phyloP scores from a whole-genome alignment of 2,329 filamentous ascomycete genomes.

The Penicillium sp. region DNA sequence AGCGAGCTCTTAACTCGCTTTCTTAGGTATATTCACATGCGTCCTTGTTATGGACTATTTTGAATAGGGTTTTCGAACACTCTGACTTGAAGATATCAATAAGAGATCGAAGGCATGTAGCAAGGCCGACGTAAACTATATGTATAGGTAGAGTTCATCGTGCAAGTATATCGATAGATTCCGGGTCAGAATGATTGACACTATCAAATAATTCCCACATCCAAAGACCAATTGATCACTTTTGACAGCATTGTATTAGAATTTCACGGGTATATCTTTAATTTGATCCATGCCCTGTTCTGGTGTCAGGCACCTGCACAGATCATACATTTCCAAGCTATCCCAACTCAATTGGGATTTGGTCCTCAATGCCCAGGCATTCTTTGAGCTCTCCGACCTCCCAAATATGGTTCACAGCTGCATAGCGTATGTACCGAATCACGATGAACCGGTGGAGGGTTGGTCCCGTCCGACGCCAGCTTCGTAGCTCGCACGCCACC shows the following conservation, averaged over 20 bases:
- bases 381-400: neutral
- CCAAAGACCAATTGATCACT: neutral
- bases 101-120: neutral
- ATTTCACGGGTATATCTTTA: constrained; percentile 19
- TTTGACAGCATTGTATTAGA: constrained; percentile 1
- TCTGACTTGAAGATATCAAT: neutral
- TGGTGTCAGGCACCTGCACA: constrained; percentile 1
- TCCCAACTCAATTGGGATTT: neutral
- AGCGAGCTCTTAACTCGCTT: neutral
- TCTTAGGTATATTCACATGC: neutral
- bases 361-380: neutral
- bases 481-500: neutral
- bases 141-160: neutral
- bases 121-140: neutral
- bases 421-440: neutral
- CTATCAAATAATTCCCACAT: neutral
- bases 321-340: neutral
- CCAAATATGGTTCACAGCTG: neutral
- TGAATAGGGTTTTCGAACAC: neutral
- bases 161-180: neutral
- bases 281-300: neutral
- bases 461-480: neutral
- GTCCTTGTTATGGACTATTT: no score
- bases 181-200: neutral
- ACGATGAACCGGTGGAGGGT: neutral